Evolutionary conservation across 306 rosid species (phyloP).

Genomic region (Rosa multiflora): DNA sequence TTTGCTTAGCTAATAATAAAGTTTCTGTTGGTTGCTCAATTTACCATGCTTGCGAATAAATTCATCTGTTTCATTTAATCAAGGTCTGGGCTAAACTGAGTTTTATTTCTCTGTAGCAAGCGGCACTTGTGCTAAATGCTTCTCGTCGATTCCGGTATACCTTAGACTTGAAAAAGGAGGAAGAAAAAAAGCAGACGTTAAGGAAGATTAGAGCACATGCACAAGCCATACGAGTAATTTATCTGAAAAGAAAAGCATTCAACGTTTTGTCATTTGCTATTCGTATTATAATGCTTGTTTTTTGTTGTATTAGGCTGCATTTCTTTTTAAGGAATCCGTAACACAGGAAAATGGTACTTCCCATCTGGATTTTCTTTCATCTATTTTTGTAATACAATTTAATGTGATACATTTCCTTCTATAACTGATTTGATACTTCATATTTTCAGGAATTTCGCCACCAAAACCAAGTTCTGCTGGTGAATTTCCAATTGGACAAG

Average conservation of each 20-base stretch:
- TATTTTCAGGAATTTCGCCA: conserved; percentile 33
- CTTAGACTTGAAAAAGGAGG: conserved; percentile 92
- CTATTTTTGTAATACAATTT: background rate
- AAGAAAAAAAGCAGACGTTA: conserved; percentile 60
- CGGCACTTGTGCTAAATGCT: conserved; percentile 97
- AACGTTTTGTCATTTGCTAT: conserved; percentile 15
- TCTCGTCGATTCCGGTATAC: conserved; percentile 99
- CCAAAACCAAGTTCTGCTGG: conserved; percentile 38
- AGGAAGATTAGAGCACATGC: conserved; percentile 84
- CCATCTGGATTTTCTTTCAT: background rate
- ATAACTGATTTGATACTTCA: conserved; percentile 13
- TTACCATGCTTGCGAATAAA: background rate
- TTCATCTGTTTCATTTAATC: background rate
- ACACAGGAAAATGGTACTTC: conserved; percentile 55
- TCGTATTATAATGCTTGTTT: conserved; percentile 27
- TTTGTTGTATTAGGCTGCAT: conserved; percentile 67
- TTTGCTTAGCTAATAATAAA: background rate
- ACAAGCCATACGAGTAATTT: conserved; percentile 74
- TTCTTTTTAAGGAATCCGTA: conserved; percentile 52
- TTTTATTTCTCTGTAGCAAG: conserved; percentile 60
- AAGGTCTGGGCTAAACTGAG: too few relatives aligned
- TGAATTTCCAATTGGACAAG: conserved; percentile 71
- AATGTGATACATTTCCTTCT: background rate
- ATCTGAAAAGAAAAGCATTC: conserved; percentile 25
- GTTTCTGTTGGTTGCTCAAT: background rate